Conservation (phyloP, 2,329 filamentous ascomycete species). For the Dactylellina sp. region DNA sequence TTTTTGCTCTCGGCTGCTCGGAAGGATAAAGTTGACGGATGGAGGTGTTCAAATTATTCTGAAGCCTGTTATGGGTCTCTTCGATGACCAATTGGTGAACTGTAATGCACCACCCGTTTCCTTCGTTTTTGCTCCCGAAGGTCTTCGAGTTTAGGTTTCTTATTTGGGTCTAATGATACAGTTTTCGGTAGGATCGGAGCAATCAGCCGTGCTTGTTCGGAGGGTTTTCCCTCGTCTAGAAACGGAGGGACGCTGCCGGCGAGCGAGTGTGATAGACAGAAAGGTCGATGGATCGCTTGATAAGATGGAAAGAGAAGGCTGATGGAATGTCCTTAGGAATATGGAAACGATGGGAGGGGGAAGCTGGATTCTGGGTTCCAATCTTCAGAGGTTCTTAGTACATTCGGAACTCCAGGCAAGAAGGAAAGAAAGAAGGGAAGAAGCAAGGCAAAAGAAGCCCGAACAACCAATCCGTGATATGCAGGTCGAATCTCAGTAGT, state of each 20-base stretch:
- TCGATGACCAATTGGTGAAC: background rate
- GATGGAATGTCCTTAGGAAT: too few species aligned
- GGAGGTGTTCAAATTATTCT: too few species aligned
- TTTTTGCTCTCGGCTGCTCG: too few species aligned
- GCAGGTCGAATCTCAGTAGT: slow-evolving; percentile 19
- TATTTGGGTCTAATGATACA: slow-evolving; percentile 36
- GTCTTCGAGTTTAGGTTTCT: background rate
- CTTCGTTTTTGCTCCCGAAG: slow-evolving; percentile 2
- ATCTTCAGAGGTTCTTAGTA: too few species aligned
- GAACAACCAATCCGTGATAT: background rate
- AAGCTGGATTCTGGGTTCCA: too few species aligned
- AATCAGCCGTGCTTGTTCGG: slow-evolving; percentile 39
- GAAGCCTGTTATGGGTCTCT: too few species aligned
- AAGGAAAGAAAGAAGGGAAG: slow-evolving; percentile 27
- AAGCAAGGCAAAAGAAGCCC: too few species aligned
- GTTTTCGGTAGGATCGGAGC: slow-evolving; percentile 45
- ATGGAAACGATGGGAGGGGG: too few species aligned
- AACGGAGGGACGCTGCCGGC: background rate
- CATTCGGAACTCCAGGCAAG: slow-evolving; percentile 1
- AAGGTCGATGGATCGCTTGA: background rate
- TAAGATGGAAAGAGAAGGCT: background rate
- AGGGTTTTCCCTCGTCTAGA: slow-evolving; percentile 23
- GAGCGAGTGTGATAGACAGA: slow-evolving; percentile 1
- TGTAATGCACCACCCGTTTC: background rate
- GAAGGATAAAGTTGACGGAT: too few species aligned